Conservation (phyloP, 1,284 basidiomycete genomes). For the Trichosporon asahii region DNA sequence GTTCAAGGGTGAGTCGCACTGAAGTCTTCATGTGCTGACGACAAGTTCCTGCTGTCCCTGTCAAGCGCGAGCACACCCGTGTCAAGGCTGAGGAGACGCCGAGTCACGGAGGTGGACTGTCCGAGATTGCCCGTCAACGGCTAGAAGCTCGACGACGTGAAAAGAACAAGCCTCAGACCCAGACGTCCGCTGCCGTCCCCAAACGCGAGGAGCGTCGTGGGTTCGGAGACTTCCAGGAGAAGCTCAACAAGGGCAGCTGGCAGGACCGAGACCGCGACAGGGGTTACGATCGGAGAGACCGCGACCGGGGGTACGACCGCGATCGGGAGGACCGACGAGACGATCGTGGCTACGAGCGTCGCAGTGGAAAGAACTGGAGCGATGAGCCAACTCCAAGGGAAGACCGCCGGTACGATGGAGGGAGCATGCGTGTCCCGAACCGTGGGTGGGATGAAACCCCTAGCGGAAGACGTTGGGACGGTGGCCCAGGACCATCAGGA, state of each 20-base stretch:
- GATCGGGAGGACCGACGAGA: conserved; percentile 26
- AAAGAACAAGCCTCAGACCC: conserved; percentile 57
- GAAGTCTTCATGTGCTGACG: conserved; percentile 36
- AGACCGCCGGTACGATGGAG: conserved; percentile 63
- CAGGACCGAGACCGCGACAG: conserved; percentile 48
- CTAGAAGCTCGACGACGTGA: conserved; percentile 72
- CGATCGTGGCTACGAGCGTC: conserved; percentile 18
- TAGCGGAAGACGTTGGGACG: conserved; percentile 53
- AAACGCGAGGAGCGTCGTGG: conserved; percentile 30
- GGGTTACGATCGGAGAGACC: conserved; percentile 25
- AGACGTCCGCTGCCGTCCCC: conserved; percentile 30
- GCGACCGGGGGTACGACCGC: conserved; percentile 30
- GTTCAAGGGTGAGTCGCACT: conserved; percentile 68
- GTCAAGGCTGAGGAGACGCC: conserved; percentile 84
- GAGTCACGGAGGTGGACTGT: conserved; percentile 85
- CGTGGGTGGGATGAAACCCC: conserved; percentile 88
- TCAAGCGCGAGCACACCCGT: conserved; percentile 60
- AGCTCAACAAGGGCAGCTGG: conserved; percentile 54
- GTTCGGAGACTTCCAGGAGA: conserved; percentile 49
- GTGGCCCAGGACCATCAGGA: conserved; percentile 29
- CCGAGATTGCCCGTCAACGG: conserved; percentile 64
- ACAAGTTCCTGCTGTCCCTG: conserved; percentile 63
- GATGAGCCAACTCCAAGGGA: conserved; percentile 63
- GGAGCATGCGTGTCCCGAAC: conserved; percentile 77
- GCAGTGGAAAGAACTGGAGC: conserved; percentile 44